Conservation (phyloP, 345 rosid genomes). For the Dipteronia dyeriana region DNA sequence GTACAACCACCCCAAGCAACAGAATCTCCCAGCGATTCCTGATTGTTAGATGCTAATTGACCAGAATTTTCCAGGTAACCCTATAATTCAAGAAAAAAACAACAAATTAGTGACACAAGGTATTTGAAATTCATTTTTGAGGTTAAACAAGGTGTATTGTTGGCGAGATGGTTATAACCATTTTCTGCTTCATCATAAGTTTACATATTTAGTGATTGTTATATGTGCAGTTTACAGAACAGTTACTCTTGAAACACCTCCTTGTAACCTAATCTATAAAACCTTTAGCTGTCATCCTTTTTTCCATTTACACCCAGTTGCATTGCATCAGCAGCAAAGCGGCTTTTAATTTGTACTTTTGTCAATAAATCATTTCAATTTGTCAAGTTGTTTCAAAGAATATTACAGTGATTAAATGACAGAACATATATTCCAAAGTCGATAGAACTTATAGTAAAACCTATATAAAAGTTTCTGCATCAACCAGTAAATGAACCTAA, state of each 20-base stretch:
- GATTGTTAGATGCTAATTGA: slow-evolving; percentile 46
- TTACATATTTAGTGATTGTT: neutral
- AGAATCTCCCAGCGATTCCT: slow-evolving; percentile 81
- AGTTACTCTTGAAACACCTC: neutral
- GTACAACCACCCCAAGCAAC: slow-evolving; percentile 99
- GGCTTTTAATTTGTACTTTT: neutral
- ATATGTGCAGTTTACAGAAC: neutral
- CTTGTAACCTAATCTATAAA: neutral
- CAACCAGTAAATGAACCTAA: neutral
- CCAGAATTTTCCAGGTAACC: slow-evolving; percentile 82
- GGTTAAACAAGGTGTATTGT: neutral
- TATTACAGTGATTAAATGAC: neutral
- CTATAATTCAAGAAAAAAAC: slow-evolving; percentile 36
- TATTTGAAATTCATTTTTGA: too few relatives aligned
- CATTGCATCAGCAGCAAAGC: neutral
- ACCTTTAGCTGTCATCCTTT: neutral
- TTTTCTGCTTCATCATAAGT: neutral
- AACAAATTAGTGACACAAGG: slow-evolving; percentile 11
- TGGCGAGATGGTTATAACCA: neutral
- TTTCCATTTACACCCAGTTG: neutral
- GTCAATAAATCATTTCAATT: neutral
- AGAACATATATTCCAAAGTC: neutral
- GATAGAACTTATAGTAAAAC: neutral
- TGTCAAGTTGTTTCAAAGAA: neutral
- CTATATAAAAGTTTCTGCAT: neutral